Base-by-base conservation (phyloP, 2,329 filamentous ascomycete genomes). In the Cercospora nicotianae region DNA sequence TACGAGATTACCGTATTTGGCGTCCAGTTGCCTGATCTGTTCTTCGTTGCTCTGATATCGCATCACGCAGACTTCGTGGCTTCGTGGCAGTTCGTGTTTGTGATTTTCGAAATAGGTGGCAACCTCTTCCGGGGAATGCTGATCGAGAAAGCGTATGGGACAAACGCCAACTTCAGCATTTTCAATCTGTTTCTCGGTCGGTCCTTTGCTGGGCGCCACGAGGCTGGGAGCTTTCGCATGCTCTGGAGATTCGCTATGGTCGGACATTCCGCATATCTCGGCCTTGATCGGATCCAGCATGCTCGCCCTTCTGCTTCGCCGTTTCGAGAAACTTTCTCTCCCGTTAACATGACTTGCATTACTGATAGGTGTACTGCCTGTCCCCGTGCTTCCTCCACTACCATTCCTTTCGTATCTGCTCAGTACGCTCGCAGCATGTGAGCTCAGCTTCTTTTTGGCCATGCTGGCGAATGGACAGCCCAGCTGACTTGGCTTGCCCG, bases 71-170 rank as follows among this genome's bases (percentile, higher is more conserved):
- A 97, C 87, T 77, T 96, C 93, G 80, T 98, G 94, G 78, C 93
- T 97, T 74, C 94, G 88, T 9, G 94, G 94, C 64, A 98, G 87
- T 79, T 97, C 91, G 80, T 98, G 94, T 79, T 97, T 97, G 82
- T 97, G 94, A 63, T 90, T 93, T 79, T 97, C 92, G 76, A 98
- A 93, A 79, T 97, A 98, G 75, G 91, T 88, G 13, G 94, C 94
- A 69, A 98, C 90, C 77, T 97, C 94, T 81, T 97, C 92, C 1
- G 94, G 92, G 2, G 93, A 93, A 77, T 97, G 94, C 78, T 96
- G 90, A 79, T 97, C 91, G 77, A 97, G 84, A 81, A 91, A 97
- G 59, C 94, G 91, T 68, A 98, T 98, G 2, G 94, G 94, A 79
- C 94, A 98, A 77, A 93, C 93, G 66, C 87, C 81, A n/a, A 67